phyloP scores from a whole-genome alignment of 177 flowering plant genomes.

The Vitis hybrid region DNA sequence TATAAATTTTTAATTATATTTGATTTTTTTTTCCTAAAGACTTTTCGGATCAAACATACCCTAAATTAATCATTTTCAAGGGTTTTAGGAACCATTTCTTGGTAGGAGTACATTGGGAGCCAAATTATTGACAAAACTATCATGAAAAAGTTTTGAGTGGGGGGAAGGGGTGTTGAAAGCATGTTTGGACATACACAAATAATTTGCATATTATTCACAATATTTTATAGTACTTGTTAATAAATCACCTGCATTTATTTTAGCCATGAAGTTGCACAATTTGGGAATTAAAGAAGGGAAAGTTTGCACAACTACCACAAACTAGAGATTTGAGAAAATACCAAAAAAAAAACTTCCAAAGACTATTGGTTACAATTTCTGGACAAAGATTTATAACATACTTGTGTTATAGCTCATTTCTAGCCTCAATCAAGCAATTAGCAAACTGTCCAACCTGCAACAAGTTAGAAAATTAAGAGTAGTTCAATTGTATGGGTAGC shows the following conservation, averaged over 20 bases:
- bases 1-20: too few relatives aligned
- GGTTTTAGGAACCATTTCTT: not conserved
- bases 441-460: constrained; percentile 63
- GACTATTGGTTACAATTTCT: not conserved
- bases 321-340: not conserved
- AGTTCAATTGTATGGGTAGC: not conserved
- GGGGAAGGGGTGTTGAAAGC: too few relatives aligned
- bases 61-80: too few relatives aligned
- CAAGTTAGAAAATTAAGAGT: not conserved
- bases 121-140: not conserved
- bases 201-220: too few relatives aligned
- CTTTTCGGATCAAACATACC: too few relatives aligned
- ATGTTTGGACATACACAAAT: not conserved
- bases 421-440: constrained; percentile 73
- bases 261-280: not conserved
- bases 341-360: not conserved
- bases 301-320: not conserved
- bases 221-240: too few relatives aligned
- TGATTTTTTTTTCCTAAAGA: too few relatives aligned
- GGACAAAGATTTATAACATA: constrained; percentile 25
- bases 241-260: not conserved
- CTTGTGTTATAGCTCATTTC: constrained; percentile 74
- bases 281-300: not conserved
- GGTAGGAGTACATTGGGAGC: not conserved
- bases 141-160: not conserved